phyloP scores from a whole-genome alignment of 2,329 filamentous ascomycete species.

The Penicillium italicum region DNA sequence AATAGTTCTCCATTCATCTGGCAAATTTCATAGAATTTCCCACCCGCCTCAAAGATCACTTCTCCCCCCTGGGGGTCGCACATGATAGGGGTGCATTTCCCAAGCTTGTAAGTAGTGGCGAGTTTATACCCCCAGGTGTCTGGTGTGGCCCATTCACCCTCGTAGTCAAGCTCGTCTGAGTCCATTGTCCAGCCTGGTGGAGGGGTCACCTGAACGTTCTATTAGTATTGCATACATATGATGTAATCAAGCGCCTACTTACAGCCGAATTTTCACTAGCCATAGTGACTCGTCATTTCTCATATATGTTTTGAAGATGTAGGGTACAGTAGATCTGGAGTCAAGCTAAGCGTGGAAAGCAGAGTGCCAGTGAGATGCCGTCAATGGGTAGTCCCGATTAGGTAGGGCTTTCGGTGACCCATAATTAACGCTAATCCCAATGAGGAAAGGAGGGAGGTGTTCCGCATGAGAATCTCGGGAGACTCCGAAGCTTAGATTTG shows the following conservation, averaged over 20 bases:
- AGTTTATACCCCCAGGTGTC: background rate
- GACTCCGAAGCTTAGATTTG: background rate
- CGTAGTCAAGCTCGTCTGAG: slow-evolving; percentile 8
- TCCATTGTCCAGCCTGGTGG: slow-evolving; percentile 3
- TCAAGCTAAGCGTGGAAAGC: too few species aligned
- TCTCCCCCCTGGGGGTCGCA: background rate
- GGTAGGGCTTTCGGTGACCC: background rate
- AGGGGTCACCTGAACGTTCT: background rate
- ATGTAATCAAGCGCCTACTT: too few species aligned
- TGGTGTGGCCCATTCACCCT: background rate
- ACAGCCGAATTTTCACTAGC: too few species aligned
- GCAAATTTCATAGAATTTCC: background rate
- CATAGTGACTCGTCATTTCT: too few species aligned
- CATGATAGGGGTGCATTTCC: slow-evolving; percentile 2
- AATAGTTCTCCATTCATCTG: background rate
- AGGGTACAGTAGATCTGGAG: too few species aligned
- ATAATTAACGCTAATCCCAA: background rate
- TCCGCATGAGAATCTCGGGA: background rate
- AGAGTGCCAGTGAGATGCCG: too few species aligned
- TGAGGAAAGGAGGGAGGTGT: background rate
- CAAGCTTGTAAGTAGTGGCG: background rate
- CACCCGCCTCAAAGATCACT: background rate
- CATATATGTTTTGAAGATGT: too few species aligned
- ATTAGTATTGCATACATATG: background rate
- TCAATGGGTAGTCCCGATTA: too few species aligned